Base-by-base conservation (phyloP, 2,329 filamentous ascomycete genomes). In the Massarina eburnea region DNA sequence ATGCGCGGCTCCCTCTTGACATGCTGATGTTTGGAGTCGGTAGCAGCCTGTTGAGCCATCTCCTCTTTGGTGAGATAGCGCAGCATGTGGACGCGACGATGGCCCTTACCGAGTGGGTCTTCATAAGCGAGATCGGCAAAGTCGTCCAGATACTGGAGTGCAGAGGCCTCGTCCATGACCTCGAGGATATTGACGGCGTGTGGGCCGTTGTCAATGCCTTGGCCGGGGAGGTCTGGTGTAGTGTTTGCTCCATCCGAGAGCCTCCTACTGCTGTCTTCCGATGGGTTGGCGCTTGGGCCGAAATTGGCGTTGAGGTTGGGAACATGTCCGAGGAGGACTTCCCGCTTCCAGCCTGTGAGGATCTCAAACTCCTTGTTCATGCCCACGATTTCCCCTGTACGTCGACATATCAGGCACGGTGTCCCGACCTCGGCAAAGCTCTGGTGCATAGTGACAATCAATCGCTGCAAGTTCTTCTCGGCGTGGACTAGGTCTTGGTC, bases 311-410 rank as follows among this genome's bases (percentile, higher is more conserved):
- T 97, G 18, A 89, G 74, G 61, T 97, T 97, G 2, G 88, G 80
- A 61, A 91, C 87, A 60, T 91, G 89, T 39, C 94, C 94, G 1
- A 97, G 78, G 1, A 99, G 76, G 0, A 97, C 85, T 38, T 94
- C 88, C 62, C 91, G 91, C 41, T 85, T 88, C 94, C 94, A 99
- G 4, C 92, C 94, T 0, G 94, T 96, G 43, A 99, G 76, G 22
- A 95, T 88, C n/a, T 86, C 90, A 58, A 99, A 99, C 68, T 97
- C 94, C 71, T 96, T 96, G 66, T 94, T 95, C 18, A 95, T 90
- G 3, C 89, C 89, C 1, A 91, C 91, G n/a, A 99, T 84, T 68
- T 97, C 94, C 40, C 94, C 94, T 0, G 91, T 96, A 38, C 94
- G 84, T 38, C 94, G 84, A 63, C 90, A 95, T 20, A 97, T 89